These are phyloP conservation scores for Astrocystis sublimbata DNA, from an alignment of 495 filamentous ascomycete genomes.

Conservation along the genomic window DNA sequence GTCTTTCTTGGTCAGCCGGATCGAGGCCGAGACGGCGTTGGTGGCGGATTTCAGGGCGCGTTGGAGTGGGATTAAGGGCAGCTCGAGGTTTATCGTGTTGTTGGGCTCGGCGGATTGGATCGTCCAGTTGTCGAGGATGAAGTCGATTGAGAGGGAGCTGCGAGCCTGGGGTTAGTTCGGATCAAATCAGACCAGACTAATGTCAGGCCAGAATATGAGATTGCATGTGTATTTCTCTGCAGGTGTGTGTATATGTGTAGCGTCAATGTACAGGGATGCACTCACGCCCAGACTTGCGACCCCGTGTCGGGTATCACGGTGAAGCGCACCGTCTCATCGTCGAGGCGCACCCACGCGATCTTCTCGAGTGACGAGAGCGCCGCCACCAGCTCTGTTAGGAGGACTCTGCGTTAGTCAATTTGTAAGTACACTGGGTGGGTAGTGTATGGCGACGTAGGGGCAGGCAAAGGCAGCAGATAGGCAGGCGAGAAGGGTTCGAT, in stretches of 20 bases:
- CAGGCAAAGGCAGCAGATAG: no score
- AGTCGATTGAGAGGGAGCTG: slow-evolving; percentile 63
- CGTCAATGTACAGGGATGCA: no score
- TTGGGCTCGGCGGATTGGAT: slow-evolving; percentile 76
- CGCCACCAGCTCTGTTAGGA: slow-evolving; percentile 76
- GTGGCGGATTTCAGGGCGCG: slow-evolving; percentile 84
- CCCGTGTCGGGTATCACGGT: slow-evolving; percentile 92
- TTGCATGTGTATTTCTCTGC: no score
- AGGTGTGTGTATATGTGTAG: no score
- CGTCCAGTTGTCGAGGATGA: slow-evolving; percentile 86
- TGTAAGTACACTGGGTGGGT: no score
- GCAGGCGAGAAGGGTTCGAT: no score
- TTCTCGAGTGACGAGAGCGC: slow-evolving; percentile 87
- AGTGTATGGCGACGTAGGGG: not conserved
- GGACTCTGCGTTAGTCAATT: slow-evolving; percentile 14
- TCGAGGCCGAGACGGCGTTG: slow-evolving; percentile 70
- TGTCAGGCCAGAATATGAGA: no score
- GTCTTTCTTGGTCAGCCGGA: slow-evolving; percentile 92
- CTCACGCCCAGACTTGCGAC: slow-evolving; percentile 96
- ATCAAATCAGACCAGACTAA: no score
- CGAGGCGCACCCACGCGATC: slow-evolving; percentile 89
- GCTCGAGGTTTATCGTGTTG: slow-evolving; percentile 93
- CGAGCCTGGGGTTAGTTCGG: not conserved
- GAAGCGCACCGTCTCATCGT: slow-evolving; percentile 83
- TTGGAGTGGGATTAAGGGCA: slow-evolving; percentile 76